These are phyloP conservation scores for Lomentospora prolificans DNA, from an alignment of 2,329 filamentous ascomycete genomes.

Conservation along the genomic window DNA sequence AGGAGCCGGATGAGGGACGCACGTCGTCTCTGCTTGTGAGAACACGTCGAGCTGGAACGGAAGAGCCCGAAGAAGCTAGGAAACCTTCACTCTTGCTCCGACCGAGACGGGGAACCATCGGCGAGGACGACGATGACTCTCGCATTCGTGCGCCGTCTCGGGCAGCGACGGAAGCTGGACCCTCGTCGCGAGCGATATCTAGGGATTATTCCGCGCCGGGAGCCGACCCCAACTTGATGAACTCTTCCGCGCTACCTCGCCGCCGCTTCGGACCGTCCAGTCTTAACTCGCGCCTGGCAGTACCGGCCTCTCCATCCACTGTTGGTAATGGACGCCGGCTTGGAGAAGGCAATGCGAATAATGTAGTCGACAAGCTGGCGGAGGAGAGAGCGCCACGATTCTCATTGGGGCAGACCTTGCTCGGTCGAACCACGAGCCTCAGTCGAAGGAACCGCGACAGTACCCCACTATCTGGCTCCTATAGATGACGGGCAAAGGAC, in stretches of 20 bases:
- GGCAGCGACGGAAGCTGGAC: slow-evolving; percentile 44
- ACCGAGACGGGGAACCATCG: slow-evolving; percentile 34
- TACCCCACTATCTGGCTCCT: no score
- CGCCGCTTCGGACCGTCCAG: slow-evolving; percentile 42
- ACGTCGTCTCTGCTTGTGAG: slow-evolving; percentile 38
- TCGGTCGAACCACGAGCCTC: slow-evolving; percentile 36
- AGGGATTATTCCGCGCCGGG: slow-evolving; percentile 27
- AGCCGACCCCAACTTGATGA: slow-evolving; percentile 21
- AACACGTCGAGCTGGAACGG: slow-evolving; percentile 33
- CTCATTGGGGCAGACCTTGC: slow-evolving; percentile 31
- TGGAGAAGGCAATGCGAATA: slow-evolving; percentile 9
- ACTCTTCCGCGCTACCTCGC: slow-evolving; percentile 39
- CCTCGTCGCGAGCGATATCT: slow-evolving; percentile 19
- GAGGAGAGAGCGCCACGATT: slow-evolving; percentile 29
- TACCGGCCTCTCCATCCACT: slow-evolving; percentile 8
- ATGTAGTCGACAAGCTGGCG: slow-evolving; percentile 23
- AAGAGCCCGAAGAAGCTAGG: slow-evolving; percentile 35
- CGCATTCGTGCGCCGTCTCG: slow-evolving; percentile 48
- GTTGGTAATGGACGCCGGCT: slow-evolving; percentile 9
- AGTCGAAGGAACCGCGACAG: slow-evolving; percentile 33
- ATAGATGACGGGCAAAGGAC: no score
- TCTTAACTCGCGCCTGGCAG: slow-evolving; percentile 32
- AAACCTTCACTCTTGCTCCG: slow-evolving; percentile 33
- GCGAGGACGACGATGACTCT: slow-evolving; percentile 39
- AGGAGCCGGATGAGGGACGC: slow-evolving; percentile 41